Conservation (phyloP, 1,284 basidiomycete genomes). For the Tilletia indica region DNA sequence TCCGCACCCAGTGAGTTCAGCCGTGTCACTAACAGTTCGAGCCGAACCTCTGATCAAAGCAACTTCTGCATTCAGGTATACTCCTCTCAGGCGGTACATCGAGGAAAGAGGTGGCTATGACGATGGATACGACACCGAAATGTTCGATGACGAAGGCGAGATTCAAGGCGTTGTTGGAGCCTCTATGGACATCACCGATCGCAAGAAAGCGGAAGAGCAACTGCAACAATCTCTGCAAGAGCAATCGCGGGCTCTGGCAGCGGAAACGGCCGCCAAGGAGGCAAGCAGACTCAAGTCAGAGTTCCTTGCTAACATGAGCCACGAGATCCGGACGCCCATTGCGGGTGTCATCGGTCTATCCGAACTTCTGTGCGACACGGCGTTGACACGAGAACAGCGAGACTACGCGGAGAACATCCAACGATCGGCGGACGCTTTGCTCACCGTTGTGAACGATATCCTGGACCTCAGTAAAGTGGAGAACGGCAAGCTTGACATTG, state of each 20-base stretch:
- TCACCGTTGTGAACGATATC: constrained; percentile 59
- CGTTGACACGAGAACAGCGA: constrained; percentile 51
- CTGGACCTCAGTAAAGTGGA: constrained; percentile 59
- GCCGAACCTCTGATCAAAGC: not conserved
- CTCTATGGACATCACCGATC: constrained; percentile 55
- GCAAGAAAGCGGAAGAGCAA: constrained; percentile 49
- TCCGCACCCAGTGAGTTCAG: constrained; percentile 38
- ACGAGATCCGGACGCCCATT: constrained; percentile 59
- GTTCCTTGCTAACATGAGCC: constrained; percentile 57
- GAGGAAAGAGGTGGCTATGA: not conserved
- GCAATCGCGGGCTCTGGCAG: constrained; percentile 22
- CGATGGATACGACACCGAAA: not conserved
- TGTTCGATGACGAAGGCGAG: constrained; percentile 11
- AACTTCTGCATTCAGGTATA: not conserved
- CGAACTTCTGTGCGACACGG: constrained; percentile 18
- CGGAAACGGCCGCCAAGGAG: constrained; percentile 58
- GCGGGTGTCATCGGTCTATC: constrained; percentile 48
- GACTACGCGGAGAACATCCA: constrained; percentile 59
- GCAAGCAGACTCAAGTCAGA: constrained; percentile 60
- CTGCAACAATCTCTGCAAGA: constrained; percentile 52
- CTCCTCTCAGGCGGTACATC: not conserved
- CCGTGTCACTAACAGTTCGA: not conserved
- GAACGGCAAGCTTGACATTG: constrained; percentile 57
- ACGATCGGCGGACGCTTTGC: constrained; percentile 58
- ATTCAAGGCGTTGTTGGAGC: constrained; percentile 55